A percentile compares a stretch with the other conserved stretches of the same genome.
Evolutionary conservation across 805 yeast genomes (phyloP).

Genomic region (Ogataea allantospora): DNA sequence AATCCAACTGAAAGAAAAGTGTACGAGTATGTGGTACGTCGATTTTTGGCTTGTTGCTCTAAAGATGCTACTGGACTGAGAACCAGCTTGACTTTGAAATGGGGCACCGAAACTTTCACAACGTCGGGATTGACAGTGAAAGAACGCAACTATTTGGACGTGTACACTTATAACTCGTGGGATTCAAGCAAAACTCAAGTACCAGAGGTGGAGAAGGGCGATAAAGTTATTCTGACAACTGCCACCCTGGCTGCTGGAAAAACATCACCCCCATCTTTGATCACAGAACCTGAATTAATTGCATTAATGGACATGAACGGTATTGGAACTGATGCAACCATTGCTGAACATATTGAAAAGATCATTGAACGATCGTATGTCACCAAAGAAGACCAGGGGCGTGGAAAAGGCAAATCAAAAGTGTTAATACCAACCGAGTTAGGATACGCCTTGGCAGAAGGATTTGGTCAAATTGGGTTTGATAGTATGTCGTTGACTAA

Average conservation of each 20-base stretch:
- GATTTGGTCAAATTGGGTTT: slow-evolving; percentile 76
- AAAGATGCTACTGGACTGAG: slow-evolving; percentile 80
- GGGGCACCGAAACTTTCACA: slow-evolving; percentile 76
- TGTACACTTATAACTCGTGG: slow-evolving; percentile 82
- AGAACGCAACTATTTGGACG: slow-evolving; percentile 75
- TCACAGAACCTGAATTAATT: slow-evolving; percentile 91
- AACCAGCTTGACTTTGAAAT: slow-evolving; percentile 59
- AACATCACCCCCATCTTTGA: slow-evolving; percentile 75
- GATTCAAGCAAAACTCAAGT: slow-evolving; percentile 52
- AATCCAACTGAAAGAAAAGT: slow-evolving; percentile 59
- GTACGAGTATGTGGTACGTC: slow-evolving; percentile 81
- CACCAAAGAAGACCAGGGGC: slow-evolving; percentile 37
- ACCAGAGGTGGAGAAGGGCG: slow-evolving; percentile 62
- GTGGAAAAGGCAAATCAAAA: slow-evolving; percentile 38
- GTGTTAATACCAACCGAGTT: slow-evolving; percentile 72
- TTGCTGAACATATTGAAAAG: slow-evolving; percentile 94
- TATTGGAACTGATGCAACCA: slow-evolving; percentile 98
- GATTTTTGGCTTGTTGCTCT: slow-evolving; percentile 90
- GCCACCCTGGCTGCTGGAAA: slow-evolving; percentile 69
- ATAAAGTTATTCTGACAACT: slow-evolving; percentile 50
- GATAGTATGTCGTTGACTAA: slow-evolving; percentile 75
- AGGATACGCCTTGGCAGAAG: slow-evolving; percentile 86
- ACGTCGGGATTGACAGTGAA: slow-evolving; percentile 74
- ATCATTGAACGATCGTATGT: slow-evolving; percentile 69
- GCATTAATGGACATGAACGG: slow-evolving; percentile 96